Evolutionary conservation across 495 filamentous ascomycete species (phyloP).

Genomic region (Cryomyces antarcticus): DNA sequence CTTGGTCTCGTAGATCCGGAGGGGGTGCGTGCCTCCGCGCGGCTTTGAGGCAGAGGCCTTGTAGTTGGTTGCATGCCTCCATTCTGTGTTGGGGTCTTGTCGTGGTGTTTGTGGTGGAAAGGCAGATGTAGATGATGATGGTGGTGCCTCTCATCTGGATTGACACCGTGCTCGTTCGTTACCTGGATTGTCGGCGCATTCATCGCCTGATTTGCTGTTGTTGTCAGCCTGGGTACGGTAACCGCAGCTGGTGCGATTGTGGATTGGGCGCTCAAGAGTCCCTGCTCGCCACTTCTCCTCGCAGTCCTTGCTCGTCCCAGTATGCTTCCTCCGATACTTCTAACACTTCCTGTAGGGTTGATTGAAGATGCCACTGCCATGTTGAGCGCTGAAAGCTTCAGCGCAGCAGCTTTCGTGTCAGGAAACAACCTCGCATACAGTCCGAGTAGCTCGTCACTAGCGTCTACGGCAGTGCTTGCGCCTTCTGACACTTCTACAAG

Average conservation of each 20-base stretch:
- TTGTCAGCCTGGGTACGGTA: slow-evolving; percentile 6
- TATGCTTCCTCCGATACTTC: slow-evolving; percentile 53
- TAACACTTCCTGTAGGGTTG: slow-evolving; percentile 51
- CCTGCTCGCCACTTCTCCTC: slow-evolving; percentile 8
- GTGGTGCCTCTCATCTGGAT: slow-evolving; percentile 7
- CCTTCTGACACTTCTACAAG: slow-evolving; percentile 68
- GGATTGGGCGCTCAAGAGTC: slow-evolving; percentile 3
- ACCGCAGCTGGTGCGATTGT: too few species aligned
- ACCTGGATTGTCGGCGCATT: slow-evolving; percentile 18
- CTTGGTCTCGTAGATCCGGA: background rate
- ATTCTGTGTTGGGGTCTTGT: background rate
- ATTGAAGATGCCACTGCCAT: background rate
- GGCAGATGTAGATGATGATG: slow-evolving; percentile 12
- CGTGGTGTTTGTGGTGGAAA: slow-evolving; percentile 8
- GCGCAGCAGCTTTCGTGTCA: slow-evolving; percentile 22
- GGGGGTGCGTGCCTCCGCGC: background rate
- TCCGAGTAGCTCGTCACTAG: slow-evolving; percentile 60
- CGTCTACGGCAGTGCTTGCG: slow-evolving; percentile 62
- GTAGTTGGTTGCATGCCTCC: background rate
- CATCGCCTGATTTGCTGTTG: slow-evolving; percentile 8
- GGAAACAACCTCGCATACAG: slow-evolving; percentile 65
- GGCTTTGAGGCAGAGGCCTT: background rate
- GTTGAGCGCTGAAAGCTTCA: background rate
- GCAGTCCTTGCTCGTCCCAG: slow-evolving; percentile 34
- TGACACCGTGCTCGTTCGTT: slow-evolving; percentile 16